Conservation (phyloP, 2,329 filamentous ascomycete species). For the Beauveria rudraprayagi region DNA sequence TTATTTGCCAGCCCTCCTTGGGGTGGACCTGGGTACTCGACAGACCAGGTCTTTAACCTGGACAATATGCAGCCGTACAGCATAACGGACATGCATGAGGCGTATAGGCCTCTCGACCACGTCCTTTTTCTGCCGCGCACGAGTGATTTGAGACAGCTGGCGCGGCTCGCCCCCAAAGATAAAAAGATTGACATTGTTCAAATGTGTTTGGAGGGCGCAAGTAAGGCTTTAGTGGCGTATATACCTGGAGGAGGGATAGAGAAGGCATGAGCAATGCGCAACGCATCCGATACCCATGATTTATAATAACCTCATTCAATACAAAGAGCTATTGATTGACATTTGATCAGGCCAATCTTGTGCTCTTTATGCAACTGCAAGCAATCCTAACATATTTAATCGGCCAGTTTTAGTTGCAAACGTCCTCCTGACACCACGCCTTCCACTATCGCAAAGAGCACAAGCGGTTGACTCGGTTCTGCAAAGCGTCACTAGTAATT, state of each 20-base stretch:
- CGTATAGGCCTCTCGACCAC: conserved; percentile 51
- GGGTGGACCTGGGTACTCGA: conserved; percentile 49
- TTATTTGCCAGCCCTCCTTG: conserved; percentile 53
- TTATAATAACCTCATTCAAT: background rate
- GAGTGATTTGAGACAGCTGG: conserved; percentile 73
- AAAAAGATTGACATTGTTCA: conserved; percentile 68
- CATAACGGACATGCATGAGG: conserved; percentile 51
- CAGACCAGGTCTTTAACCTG: conserved; percentile 70
- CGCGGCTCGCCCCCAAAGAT: conserved; percentile 41
- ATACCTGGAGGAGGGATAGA: conserved; percentile 31
- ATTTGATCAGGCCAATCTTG: background rate
- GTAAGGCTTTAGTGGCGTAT: conserved; percentile 69
- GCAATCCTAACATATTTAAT: background rate
- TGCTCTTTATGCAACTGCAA: too few species aligned
- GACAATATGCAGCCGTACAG: conserved; percentile 83
- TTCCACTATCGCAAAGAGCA: too few species aligned
- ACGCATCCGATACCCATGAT: background rate
- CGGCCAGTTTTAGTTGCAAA: background rate
- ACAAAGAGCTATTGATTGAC: background rate
- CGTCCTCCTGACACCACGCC: too few species aligned
- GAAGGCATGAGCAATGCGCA: background rate
- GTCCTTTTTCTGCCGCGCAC: conserved; percentile 81
- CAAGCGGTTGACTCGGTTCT: too few species aligned
- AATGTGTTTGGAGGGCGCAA: conserved; percentile 85
- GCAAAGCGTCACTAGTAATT: too few species aligned